Evolutionary conservation across 768 basidiomycete species (phyloP), one percentile per base, ranked within the genome.

Genomic region (Obba rivulosa): DNA sequence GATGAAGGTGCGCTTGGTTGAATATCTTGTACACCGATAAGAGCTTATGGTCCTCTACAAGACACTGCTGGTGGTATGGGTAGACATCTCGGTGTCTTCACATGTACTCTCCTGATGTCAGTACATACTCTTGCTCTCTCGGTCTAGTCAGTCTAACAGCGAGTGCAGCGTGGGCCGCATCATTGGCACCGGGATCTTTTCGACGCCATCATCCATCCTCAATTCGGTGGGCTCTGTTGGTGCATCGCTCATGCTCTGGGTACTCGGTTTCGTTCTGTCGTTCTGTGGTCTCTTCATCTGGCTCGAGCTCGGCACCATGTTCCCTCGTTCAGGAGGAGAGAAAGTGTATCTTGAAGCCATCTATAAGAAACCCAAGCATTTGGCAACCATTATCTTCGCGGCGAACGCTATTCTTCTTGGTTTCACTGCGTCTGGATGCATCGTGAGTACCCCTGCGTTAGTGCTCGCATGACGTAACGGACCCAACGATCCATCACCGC

Each of bases 141-240:
- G 68, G 11, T 13, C 18, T 21, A 10, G 14, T 22, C 51, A n/a
- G 39, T 40, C 24, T 22, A 22, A 22, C 17, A 46, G 10, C 31
- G 2, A 28, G 28, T 31, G 21, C 46, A 71, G 74, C 34, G 72
- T 80, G 22, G 79, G 79, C 0, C 69, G 72, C 20, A 78, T 82
- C 49, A 80, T 81, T 53, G 79, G 80, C 0, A 82, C 80, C 0
- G 80, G 79, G n/a, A 81, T 83, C 50, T 82, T 81, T 63, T 78
- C 78, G 1, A 81, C 80, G 0, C 81, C 80, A 0, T 79, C 79
- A 0, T 76, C 76, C 0, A 81, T 83, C 56, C 70, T 83, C 24
- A 68, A 62, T 0, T 75, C 77, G 0, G 80, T 81, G 0, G 76
- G 75, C 13, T 80, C 78, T 5, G 65, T 81, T 16, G 81, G 80